Percentiles rank a stretch among this genome's conserved stretches.
Evolutionary conservation across 768 basidiomycete species (phyloP).

Genomic region (Mycena capillaripes): DNA sequence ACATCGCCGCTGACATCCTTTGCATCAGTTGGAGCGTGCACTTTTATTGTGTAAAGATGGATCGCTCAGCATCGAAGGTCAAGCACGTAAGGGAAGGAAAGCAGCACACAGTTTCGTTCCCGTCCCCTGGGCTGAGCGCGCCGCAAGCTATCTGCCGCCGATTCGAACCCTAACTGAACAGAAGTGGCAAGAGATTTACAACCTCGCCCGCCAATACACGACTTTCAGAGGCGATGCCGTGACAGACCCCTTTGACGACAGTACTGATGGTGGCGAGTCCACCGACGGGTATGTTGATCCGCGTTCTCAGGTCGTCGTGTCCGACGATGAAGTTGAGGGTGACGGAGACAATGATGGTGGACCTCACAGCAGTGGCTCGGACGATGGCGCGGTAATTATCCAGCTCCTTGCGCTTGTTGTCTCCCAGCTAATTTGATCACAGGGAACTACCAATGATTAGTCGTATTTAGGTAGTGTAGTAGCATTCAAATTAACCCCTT

Average conservation of each 20-base stretch:
- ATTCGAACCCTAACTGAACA: neutral
- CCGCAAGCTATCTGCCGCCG: neutral
- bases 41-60: constrained; percentile 2
- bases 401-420: too few species aligned
- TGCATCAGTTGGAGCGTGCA: constrained; percentile 2
- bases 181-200: constrained; percentile 10
- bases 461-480: too few species aligned
- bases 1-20: neutral
- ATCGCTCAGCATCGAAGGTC: neutral
- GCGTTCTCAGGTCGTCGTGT: neutral
- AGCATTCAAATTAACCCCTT: too few species aligned
- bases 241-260: neutral
- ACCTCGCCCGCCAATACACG: neutral
- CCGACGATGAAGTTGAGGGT: neutral
- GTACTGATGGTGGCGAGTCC: neutral
- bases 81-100: neutral
- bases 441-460: too few species aligned
- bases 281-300: neutral
- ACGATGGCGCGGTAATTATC: too few species aligned
- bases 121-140: constrained; percentile 7
- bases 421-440: too few species aligned
- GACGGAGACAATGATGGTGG: neutral
- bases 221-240: neutral
- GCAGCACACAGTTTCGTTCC: neutral
- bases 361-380: too few species aligned